Evolutionary conservation across 1,139 yeast genomes (phyloP).

Genomic region (Pichia sp.): DNA sequence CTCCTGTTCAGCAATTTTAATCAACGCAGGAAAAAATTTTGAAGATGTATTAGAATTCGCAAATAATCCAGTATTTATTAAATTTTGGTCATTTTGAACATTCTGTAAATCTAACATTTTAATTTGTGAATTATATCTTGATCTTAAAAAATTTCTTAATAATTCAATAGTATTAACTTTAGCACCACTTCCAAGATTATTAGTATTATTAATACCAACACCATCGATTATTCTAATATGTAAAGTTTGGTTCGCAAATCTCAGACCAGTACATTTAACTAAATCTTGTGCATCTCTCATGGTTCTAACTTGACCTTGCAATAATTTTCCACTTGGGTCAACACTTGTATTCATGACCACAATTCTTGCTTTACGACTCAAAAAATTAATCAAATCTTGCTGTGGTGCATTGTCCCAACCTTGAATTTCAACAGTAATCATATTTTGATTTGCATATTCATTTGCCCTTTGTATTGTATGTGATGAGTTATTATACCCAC

Average conservation of each 20-base stretch:
- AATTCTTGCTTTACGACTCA: constrained; percentile 61
- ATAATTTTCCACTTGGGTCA: constrained; percentile 39
- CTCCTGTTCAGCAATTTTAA: constrained; percentile 67
- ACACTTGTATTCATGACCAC: constrained; percentile 42
- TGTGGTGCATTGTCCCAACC: constrained; percentile 80
- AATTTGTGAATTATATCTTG: constrained; percentile 59
- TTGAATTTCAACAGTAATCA: constrained; percentile 51
- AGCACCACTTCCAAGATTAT: constrained; percentile 16
- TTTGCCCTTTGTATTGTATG: constrained; percentile 24
- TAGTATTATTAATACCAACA: constrained; percentile 13
- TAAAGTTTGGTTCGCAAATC: constrained; percentile 71
- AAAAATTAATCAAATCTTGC: constrained; percentile 62
- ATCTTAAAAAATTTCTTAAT: constrained; percentile 52
- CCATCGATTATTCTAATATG: constrained; percentile 41
- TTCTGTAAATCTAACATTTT: constrained; percentile 67
- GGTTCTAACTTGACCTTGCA: constrained; percentile 48
- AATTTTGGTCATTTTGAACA: constrained; percentile 58
- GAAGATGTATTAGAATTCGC: constrained; percentile 49
- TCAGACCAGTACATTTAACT: constrained; percentile 62
- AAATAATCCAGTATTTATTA: constrained; percentile 61
- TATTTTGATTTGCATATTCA: constrained; percentile 33
- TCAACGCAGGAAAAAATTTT: constrained; percentile 85
- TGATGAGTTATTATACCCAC: constrained; percentile 20
- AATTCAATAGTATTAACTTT: constrained; percentile 49
- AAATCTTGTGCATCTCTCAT: constrained; percentile 54